phyloP scores from a whole-genome alignment of 129 eudicot genomes.

The Centrapalus pauciflorus region DNA sequence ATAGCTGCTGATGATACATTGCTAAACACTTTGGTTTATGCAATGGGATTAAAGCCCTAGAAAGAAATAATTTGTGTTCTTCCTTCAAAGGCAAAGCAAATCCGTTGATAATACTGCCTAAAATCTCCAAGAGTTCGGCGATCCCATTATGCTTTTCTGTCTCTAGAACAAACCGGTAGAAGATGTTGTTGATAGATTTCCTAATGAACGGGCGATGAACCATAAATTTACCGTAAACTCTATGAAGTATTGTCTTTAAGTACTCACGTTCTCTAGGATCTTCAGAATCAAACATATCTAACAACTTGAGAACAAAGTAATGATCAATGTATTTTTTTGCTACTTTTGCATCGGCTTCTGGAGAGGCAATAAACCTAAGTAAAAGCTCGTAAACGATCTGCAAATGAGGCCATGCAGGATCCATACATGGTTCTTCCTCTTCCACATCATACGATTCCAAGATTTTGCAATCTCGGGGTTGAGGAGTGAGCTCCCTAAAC shows the following conservation, averaged over 20 bases:
- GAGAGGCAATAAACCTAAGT: conserved; percentile 74
- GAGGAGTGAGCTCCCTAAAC: conserved; percentile 61
- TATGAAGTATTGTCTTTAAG: conserved; percentile 71
- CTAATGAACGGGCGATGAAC: conserved; percentile 76
- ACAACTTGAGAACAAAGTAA: conserved; percentile 61
- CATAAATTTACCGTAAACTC: conserved; percentile 86
- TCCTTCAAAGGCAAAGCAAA: conserved; percentile 85
- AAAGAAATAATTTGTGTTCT: conserved; percentile 78
- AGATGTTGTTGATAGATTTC: conserved; percentile 73
- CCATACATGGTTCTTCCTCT: conserved; percentile 91
- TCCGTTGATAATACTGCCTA: conserved; percentile 79
- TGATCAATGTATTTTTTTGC: conserved; percentile 72
- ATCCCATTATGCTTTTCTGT: conserved; percentile 78
- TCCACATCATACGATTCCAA: conserved; percentile 64
- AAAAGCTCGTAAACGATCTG: conserved; percentile 78
- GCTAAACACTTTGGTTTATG: conserved; percentile 77
- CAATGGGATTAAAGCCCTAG: conserved; percentile 64
- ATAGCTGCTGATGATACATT: conserved; percentile 76
- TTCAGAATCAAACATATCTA: conserved; percentile 82
- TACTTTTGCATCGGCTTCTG: conserved; percentile 65
- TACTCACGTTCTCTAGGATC: conserved; percentile 88
- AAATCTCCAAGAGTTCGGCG: conserved; percentile 78
- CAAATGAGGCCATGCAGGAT: conserved; percentile 90
- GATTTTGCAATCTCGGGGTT: conserved; percentile 59
- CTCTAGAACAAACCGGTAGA: conserved; percentile 60